These are phyloP conservation scores for Aspergillus uvarum DNA, from an alignment of 2,329 filamentous ascomycete genomes.

Conservation along the genomic window DNA sequence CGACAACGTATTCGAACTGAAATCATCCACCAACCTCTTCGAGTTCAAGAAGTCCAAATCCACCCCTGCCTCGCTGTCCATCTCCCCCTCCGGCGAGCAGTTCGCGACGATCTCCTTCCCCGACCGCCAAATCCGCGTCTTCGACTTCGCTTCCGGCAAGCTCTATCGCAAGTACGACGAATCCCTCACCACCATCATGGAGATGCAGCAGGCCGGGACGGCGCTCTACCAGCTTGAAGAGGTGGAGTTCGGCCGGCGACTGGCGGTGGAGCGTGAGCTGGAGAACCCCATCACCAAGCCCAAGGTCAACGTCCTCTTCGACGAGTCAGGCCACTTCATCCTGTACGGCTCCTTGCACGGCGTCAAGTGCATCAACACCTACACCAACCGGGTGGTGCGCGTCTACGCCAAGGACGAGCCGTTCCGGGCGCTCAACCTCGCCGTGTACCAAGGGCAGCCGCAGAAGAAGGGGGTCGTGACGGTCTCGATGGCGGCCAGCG, in stretches of 20 bases:
- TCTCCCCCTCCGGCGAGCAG: constrained; percentile 82
- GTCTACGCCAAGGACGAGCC: constrained; percentile 88
- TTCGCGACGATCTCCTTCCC: constrained; percentile 90
- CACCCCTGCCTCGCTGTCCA: constrained; percentile 73
- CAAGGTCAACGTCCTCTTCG: constrained; percentile 85
- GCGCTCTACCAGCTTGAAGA: constrained; percentile 78
- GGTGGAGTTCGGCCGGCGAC: constrained; percentile 84
- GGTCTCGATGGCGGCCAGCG: constrained; percentile 93
- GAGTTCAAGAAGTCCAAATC: constrained; percentile 97
- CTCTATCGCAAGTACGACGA: constrained; percentile 93
- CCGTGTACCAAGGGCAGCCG: constrained; percentile 90
- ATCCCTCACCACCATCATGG: constrained; percentile 80
- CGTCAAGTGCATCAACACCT: constrained; percentile 92
- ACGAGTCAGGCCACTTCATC: constrained; percentile 94
- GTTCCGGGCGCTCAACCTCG: constrained; percentile 77
- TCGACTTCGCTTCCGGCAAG: constrained; percentile 87
- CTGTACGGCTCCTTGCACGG: constrained; percentile 90
- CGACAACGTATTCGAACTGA: constrained; percentile 85
- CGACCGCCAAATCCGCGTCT: constrained; percentile 87
- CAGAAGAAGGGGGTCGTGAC: constrained; percentile 92
- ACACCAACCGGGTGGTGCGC: constrained; percentile 88
- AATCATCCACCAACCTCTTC: constrained; percentile 90
- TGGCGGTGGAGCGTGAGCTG: constrained; percentile 83
- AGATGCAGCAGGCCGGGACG: constrained; percentile 95
- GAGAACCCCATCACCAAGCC: constrained; percentile 67